Conservation (phyloP, 2,329 filamentous ascomycete species). For the Trichoderma afroharzianum region DNA sequence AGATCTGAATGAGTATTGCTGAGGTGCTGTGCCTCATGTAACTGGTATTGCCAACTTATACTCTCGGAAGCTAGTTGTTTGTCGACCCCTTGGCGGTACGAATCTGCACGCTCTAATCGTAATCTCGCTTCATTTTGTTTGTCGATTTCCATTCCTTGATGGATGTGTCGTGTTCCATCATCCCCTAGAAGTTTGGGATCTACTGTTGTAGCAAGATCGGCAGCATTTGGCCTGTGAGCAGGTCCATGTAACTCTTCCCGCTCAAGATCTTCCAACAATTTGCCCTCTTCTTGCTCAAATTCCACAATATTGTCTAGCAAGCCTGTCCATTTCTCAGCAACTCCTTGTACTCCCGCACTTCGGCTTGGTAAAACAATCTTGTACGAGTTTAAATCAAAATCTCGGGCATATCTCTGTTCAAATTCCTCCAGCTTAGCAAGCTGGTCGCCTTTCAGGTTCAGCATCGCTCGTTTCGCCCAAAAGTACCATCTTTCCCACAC, state of each 20-base stretch:
- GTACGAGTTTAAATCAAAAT: conserved; percentile 16
- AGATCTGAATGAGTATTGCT: background rate
- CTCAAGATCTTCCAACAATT: conserved; percentile 13
- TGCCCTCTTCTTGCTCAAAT: conserved; percentile 8
- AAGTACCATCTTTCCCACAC: background rate
- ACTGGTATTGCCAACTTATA: background rate
- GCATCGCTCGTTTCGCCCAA: conserved; percentile 61
- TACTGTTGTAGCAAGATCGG: background rate
- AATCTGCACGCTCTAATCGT: background rate
- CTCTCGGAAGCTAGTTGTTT: background rate
- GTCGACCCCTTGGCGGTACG: background rate
- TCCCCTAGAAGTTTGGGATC: background rate
- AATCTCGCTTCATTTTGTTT: background rate
- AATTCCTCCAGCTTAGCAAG: conserved; percentile 58
- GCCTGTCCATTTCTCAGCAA: conserved; percentile 23
- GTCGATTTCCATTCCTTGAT: background rate
- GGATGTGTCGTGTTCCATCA: background rate
- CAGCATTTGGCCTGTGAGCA: no score
- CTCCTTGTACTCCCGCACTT: conserved; percentile 16
- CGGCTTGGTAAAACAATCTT: conserved; percentile 21
- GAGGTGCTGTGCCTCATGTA: background rate
- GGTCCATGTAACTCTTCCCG: background rate
- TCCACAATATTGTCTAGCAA: conserved; percentile 21
- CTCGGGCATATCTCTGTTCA: background rate
- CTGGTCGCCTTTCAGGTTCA: conserved; percentile 68